Evolutionary conservation across 345 rosid genomes (phyloP).

Genomic region (Eucalyptus sideroxylon): DNA sequence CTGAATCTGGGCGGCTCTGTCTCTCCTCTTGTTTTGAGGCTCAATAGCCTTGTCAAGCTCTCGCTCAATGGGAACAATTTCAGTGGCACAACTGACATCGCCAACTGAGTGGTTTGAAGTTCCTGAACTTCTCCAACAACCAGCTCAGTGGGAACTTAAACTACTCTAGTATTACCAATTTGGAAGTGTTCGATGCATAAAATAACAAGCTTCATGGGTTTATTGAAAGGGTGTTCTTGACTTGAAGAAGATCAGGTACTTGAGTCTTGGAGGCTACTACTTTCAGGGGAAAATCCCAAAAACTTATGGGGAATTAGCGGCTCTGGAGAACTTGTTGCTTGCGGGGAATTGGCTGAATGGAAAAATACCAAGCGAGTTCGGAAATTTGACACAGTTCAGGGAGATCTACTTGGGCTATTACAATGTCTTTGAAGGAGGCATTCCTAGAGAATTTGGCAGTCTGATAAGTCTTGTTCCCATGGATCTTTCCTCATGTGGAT

Average conservation of each 20-base stretch:
- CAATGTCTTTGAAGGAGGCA: conserved; percentile 43
- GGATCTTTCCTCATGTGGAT: conserved; percentile 50
- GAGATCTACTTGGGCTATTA: conserved; percentile 44
- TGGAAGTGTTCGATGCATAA: conserved; percentile 35
- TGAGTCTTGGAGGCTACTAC: conserved; percentile 62
- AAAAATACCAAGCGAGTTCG: conserved; percentile 34
- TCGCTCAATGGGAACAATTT: conserved; percentile 12
- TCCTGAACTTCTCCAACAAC: conserved; percentile 44
- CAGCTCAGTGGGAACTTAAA: conserved; percentile 29
- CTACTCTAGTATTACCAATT: conserved; percentile 11
- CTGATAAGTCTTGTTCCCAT: conserved; percentile 25
- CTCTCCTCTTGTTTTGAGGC: not conserved
- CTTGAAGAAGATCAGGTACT: conserved; percentile 20
- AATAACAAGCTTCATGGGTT: conserved; percentile 41
- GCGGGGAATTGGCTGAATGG: conserved; percentile 46
- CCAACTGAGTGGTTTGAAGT: conserved; percentile 21
- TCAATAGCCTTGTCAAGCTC: not conserved
- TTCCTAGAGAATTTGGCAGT: conserved; percentile 42
- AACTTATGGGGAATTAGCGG: no score
- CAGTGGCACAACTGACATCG: conserved; percentile 20
- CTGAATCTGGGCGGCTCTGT: not conserved
- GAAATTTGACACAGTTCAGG: conserved; percentile 34
- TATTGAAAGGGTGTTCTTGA: conserved; percentile 16
- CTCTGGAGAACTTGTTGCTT: conserved; percentile 12
- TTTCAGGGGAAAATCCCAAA: not conserved